Conservation (phyloP, 192 early-diverging fungal genomes). For the Geranomyces variabilis region DNA sequence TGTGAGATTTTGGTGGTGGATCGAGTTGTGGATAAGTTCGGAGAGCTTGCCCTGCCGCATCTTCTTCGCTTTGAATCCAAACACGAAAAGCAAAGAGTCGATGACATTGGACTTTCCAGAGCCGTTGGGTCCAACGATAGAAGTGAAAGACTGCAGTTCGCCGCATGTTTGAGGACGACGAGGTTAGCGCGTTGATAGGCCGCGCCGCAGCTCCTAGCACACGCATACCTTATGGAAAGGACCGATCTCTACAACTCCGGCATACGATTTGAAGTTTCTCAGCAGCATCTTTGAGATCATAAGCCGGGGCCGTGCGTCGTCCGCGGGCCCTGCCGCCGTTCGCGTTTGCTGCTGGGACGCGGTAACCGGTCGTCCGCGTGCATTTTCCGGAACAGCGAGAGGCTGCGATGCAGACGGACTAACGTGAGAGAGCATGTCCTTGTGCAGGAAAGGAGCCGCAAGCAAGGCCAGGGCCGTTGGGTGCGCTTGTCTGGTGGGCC, state of each 20-base stretch:
- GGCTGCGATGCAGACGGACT: no score
- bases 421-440: no score
- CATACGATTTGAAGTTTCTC: conserved; percentile 96
- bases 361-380: no score
- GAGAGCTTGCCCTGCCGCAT: conserved; percentile 95
- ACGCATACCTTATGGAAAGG: conserved; percentile 90
- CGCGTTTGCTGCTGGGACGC: no score
- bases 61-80: conserved; percentile 97
- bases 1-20: conserved; percentile 67
- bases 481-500: no score
- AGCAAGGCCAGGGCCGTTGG: no score
- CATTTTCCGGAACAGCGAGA: no score
- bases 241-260: conserved; percentile 86
- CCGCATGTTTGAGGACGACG: not conserved
- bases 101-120: conserved; percentile 99
- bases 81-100: conserved; percentile 96
- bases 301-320: conserved; percentile 46
- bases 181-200: not conserved
- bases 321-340: not conserved
- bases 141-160: conserved; percentile 66
- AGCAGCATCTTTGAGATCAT: conserved; percentile 85
- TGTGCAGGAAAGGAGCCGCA: no score
- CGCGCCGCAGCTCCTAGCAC: not conserved
- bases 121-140: conserved; percentile 94
- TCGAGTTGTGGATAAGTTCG: conserved; percentile 94